Percentiles rank a stretch among this genome's conserved stretches.
These are phyloP conservation scores for Collybiopsis luxurians DNA, from an alignment of 768 basidiomycete species.

Conservation along the genomic window DNA sequence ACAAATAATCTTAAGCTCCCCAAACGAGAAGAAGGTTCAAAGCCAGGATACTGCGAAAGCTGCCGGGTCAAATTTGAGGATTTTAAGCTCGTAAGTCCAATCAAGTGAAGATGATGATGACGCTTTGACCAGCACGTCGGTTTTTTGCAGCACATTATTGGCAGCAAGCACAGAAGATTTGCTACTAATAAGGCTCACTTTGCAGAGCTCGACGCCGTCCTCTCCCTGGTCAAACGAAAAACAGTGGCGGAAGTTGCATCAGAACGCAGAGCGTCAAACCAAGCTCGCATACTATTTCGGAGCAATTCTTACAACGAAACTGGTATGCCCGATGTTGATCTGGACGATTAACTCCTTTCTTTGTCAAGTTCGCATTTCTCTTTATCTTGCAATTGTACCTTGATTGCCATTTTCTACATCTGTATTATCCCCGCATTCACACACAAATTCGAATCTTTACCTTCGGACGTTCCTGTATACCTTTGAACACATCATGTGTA, in stretches of 20 bases:
- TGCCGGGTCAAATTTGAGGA: constrained; percentile 89
- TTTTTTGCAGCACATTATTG: constrained; percentile 60
- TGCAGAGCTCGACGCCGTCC: constrained; percentile 68
- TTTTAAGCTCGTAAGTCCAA: constrained; percentile 66
- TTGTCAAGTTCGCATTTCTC: background rate
- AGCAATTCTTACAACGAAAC: background rate
- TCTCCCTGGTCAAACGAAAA: constrained; percentile 55
- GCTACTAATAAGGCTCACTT: constrained; percentile 80
- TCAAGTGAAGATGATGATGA: constrained; percentile 4
- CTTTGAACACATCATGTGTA: background rate
- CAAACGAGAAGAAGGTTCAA: constrained; percentile 80
- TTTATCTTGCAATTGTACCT: background rate
- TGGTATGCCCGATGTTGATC: background rate
- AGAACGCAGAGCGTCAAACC: constrained; percentile 7
- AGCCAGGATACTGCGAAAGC: constrained; percentile 97
- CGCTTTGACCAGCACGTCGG: constrained; percentile 1
- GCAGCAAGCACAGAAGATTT: constrained; percentile 78
- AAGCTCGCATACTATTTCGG: constrained; percentile 4
- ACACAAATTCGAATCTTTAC: background rate
- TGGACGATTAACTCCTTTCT: background rate
- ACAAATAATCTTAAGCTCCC: constrained; percentile 75
- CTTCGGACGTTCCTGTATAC: background rate
- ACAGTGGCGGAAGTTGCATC: constrained; percentile 31
- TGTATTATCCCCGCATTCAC: background rate
- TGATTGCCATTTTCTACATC: background rate